Evolutionary conservation across 1,284 basidiomycete species (phyloP).

Genomic region (Ceratobasidium sp.): DNA sequence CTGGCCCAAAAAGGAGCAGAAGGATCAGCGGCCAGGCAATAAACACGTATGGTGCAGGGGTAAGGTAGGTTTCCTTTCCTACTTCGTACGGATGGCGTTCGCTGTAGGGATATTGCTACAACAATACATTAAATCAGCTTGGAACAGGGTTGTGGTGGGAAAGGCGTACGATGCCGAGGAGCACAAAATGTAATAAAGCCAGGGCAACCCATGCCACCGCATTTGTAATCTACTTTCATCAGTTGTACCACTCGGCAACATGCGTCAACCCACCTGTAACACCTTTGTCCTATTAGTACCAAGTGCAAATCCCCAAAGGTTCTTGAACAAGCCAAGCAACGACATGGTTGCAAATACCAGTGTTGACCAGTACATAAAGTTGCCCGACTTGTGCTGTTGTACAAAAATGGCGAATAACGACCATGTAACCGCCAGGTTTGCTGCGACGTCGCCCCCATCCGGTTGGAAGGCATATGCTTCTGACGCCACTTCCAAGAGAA

Average conservation of each 20-base stretch:
- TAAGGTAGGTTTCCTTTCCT: slow-evolving; percentile 85
- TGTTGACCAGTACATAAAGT: slow-evolving; percentile 88
- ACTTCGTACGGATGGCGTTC: slow-evolving; percentile 67
- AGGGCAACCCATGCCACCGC: no score
- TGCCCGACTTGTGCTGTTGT: slow-evolving; percentile 53
- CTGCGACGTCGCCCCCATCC: slow-evolving; percentile 88
- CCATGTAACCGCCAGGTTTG: slow-evolving; percentile 83
- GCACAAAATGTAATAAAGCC: no score
- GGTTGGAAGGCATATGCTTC: slow-evolving; percentile 90
- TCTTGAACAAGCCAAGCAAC: slow-evolving; percentile 82
- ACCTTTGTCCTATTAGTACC: no score
- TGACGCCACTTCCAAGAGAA: slow-evolving; percentile 93
- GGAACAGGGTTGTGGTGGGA: no score
- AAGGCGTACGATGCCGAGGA: no score
- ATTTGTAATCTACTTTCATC: no score
- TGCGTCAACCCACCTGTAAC: no score
- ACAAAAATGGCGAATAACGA: slow-evolving; percentile 80
- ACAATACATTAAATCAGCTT: no score
- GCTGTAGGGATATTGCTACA: no score
- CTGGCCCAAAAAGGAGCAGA: slow-evolving; percentile 81
- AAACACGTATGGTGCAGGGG: slow-evolving; percentile 87
- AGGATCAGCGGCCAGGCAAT: slow-evolving; percentile 87
- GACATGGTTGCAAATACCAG: slow-evolving; percentile 86
- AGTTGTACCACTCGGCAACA: no score
- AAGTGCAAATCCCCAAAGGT: no score